phyloP scores from a whole-genome alignment of 2,329 filamentous ascomycete species.

The Penicillium sp. region DNA sequence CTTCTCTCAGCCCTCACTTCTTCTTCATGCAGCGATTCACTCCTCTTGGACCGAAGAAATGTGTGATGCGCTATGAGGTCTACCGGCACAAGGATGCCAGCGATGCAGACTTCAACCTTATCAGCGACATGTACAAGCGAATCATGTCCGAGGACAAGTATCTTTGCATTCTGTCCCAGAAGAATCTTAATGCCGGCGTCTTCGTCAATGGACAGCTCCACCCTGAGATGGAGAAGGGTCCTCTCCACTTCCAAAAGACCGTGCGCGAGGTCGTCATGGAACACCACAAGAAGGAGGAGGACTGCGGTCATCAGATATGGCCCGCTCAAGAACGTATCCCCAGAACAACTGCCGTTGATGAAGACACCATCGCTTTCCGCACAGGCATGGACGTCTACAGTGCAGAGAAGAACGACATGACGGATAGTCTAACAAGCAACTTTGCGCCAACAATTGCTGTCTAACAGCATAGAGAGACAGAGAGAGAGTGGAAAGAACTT shows the following conservation, averaged over 20 bases:
- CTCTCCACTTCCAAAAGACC: slow-evolving; percentile 56
- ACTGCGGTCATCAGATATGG: slow-evolving; percentile 51
- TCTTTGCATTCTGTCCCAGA: slow-evolving; percentile 59
- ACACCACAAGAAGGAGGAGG: slow-evolving; percentile 49
- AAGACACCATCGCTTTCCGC: slow-evolving; percentile 26
- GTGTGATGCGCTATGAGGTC: slow-evolving; percentile 62
- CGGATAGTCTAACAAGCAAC: slow-evolving; percentile 3
- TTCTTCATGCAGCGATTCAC: slow-evolving; percentile 66
- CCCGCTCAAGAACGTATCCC: slow-evolving; percentile 41
- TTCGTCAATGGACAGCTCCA: slow-evolving; percentile 64
- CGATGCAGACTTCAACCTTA: slow-evolving; percentile 58
- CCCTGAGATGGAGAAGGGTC: slow-evolving; percentile 59
- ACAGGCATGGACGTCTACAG: slow-evolving; percentile 7
- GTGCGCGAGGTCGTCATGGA: slow-evolving; percentile 51
- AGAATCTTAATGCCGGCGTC: slow-evolving; percentile 60
- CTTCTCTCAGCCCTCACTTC: slow-evolving; percentile 49
- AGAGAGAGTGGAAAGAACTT: not conserved
- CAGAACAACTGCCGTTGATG: slow-evolving; percentile 5
- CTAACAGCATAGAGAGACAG: not conserved
- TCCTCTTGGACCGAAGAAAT: slow-evolving; percentile 52
- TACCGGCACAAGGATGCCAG: slow-evolving; percentile 61
- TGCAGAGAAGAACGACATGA: slow-evolving; percentile 10
- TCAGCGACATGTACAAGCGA: slow-evolving; percentile 62
- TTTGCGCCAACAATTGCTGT: slow-evolving; percentile 12
- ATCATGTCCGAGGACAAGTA: slow-evolving; percentile 66